These are phyloP conservation scores for Aspergillus fumigatus DNA, from an alignment of 2,329 filamentous ascomycete species.

Conservation along the genomic window DNA sequence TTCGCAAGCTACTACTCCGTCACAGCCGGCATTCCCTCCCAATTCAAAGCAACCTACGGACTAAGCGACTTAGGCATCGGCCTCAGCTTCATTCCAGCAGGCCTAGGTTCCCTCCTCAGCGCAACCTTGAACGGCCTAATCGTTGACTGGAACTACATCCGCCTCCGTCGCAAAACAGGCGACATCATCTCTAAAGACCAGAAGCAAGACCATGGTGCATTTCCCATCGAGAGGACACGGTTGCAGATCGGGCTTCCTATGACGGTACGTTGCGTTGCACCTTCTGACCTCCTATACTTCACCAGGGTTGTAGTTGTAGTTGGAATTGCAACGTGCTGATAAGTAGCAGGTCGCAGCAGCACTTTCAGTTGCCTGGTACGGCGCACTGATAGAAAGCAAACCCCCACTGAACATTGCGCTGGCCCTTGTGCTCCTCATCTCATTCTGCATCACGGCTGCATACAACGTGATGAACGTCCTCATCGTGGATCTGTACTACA, in stretches of 20 bases:
- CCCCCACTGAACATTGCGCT: slow-evolving; percentile 24
- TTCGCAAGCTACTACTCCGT: slow-evolving; percentile 42
- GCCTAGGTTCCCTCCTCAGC: slow-evolving; percentile 37
- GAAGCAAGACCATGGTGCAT: slow-evolving; percentile 34
- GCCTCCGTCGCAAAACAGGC: slow-evolving; percentile 28
- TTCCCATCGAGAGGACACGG: slow-evolving; percentile 43
- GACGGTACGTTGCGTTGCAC: slow-evolving; percentile 13
- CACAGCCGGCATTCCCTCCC: slow-evolving; percentile 35
- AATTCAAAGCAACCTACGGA: slow-evolving; percentile 34
- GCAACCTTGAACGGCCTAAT: slow-evolving; percentile 37
- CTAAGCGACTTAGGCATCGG: slow-evolving; percentile 40
- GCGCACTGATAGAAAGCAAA: slow-evolving; percentile 1
- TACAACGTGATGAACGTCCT: slow-evolving; percentile 45
- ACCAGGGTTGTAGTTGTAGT: too few relatives aligned
- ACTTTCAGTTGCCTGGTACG: slow-evolving; percentile 9
- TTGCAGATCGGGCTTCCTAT: slow-evolving; percentile 39
- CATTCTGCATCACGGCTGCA: slow-evolving; percentile 34
- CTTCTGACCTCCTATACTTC: too few relatives aligned
- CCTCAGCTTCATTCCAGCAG: slow-evolving; percentile 42
- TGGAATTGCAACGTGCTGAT: slow-evolving; percentile 22
- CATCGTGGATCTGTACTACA: slow-evolving; percentile 40
- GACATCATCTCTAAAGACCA: slow-evolving; percentile 31
- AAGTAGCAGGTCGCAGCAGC: slow-evolving; percentile 10
- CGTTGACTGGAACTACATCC: slow-evolving; percentile 42
- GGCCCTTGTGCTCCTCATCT: slow-evolving; percentile 29